Evolutionary conservation across 345 rosid genomes (phyloP), one percentile per base, ranked within the genome.

Genomic region (Citrus mangshanensis): DNA sequence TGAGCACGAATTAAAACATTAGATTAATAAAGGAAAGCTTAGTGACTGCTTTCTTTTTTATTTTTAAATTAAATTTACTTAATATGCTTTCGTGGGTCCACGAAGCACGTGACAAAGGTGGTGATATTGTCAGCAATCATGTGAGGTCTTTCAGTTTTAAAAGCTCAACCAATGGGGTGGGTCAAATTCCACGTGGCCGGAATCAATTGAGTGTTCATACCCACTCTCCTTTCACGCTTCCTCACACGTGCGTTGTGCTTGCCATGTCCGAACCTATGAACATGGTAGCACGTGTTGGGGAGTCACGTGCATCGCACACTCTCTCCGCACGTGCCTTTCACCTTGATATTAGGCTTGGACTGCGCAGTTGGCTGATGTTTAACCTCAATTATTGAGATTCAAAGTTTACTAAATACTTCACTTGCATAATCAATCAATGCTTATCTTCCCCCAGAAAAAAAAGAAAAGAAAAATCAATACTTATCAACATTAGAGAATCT

Each of bases 31-130:
- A 64, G 1, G 38, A 5, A 0, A 14, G 37, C 68, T 28, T 14
- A 6, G 9, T 30, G 16, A 2, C 1, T 16, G 68, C n/a, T 63
- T 62, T 13, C 14, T 62, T 63, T 63, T 63, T 30, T 14, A 63
- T 28, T 63, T 63, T 25, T 4, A 68, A 37, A 69, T 4, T 24
- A 24, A 68, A n/a, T 70, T 70, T 14, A 70, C 37, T 40, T 21
- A 1, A 7, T 27, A 70, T 19, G 38, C 25, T 72, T 22, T 13
- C 0, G 54, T 22, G 83, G 89, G 88, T 35, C 89, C 84, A 71
- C 5, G 24, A 30, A 82, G 87, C 95, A 91, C 93, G 91, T 88
- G 95, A 85, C 80, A 82, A 69, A 79, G 88, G 88, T 61, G 76
- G 86, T 68, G 78, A 72, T 60, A 56, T 19, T 89, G 91, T 91